Base-by-base conservation (phyloP, 1,284 basidiomycete genomes). In the Moesziomyces globuligerus region DNA sequence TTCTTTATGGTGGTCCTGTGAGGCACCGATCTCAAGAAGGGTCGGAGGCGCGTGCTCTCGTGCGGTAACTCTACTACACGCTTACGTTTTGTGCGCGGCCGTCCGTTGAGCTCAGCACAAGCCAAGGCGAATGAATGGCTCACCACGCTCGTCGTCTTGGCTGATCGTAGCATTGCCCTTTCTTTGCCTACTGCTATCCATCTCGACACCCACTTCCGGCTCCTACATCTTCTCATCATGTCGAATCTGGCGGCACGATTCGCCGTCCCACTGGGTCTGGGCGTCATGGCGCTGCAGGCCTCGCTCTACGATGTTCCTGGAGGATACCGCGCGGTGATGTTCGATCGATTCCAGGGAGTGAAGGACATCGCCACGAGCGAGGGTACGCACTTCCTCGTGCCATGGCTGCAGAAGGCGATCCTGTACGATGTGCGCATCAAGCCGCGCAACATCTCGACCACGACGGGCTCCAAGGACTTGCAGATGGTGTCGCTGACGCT, bases 341-440 rank as follows among this genome's bases (percentile, higher is more conserved):
- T 98, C 84, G 95, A 98, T 85, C 88, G 95, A 78, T 98, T 98
- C 84, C 88, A 90, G 54, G 96, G 96, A 84, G 94, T 98, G 45
- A 72, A 79, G 66, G 60, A 68, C 45, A 46, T 64, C 48, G 67
- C 76, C 26, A 62, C 69, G n/a, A 32, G 53, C 47, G 77, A 99
- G 84, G 96, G 96, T n/a, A 99, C 96, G 5, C 96, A 99, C 85
- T 90, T 99, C 83, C 86, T 98, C 61, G 86, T 98, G 59, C 95
- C 95, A 34, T 94, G 94, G 92, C 85, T 98, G 45, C 83, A 85
- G 70, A 88, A 90, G 65, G 94, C 95, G 13, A 97, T 99, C 83
- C 86, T 98, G 44, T 98, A 96, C 83, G 96, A 99, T 86, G 94
- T 94, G 72, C 89, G 96, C 62, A 96, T 95, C 83, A 99, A 98